A percentile compares a stretch with the other conserved stretches of the same genome.
Evolutionary conservation across 331 rosid genomes (phyloP).

Genomic region (Malus hybrid): DNA sequence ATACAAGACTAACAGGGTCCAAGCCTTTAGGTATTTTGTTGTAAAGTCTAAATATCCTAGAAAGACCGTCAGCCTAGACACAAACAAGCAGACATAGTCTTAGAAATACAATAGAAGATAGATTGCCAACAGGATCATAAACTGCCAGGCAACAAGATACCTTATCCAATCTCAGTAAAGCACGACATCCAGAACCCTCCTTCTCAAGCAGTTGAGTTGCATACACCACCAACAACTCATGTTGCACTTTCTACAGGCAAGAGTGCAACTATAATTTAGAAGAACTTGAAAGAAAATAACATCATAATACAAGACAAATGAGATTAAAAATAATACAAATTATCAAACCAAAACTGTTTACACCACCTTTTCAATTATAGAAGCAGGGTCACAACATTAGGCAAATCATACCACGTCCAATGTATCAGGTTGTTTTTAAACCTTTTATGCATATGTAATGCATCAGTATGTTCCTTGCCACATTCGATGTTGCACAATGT

Average conservation of each 20-base stretch:
- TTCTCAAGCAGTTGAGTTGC: constrained; percentile 63
- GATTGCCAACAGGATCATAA: not conserved
- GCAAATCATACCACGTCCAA: not conserved
- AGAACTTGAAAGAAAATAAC: not conserved
- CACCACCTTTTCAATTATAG: not conserved
- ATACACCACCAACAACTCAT: constrained; percentile 51
- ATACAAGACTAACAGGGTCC: constrained; percentile 57
- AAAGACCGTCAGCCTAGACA: constrained; percentile 63
- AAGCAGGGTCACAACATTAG: not conserved
- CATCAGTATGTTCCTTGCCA: not conserved
- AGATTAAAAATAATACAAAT: not conserved
- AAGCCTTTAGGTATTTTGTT: constrained; percentile 55
- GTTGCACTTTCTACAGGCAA: constrained; percentile 58
- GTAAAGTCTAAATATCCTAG: constrained; percentile 77
- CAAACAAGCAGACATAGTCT: not conserved
- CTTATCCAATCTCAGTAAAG: constrained; percentile 70
- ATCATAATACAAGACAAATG: not conserved
- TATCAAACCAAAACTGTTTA: not conserved
- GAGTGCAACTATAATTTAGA: constrained; percentile 5
- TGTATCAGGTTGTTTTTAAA: no score
- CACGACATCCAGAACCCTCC: constrained; percentile 73
- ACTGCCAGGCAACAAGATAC: constrained; percentile 20
- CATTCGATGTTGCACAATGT: not conserved
- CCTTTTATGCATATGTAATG: not conserved
- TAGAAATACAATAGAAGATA: not conserved